Evolutionary conservation across 2,329 filamentous ascomycete genomes (phyloP), one percentile per base, ranked within the genome.

Genomic region (Colletotrichum tamarilloi): DNA sequence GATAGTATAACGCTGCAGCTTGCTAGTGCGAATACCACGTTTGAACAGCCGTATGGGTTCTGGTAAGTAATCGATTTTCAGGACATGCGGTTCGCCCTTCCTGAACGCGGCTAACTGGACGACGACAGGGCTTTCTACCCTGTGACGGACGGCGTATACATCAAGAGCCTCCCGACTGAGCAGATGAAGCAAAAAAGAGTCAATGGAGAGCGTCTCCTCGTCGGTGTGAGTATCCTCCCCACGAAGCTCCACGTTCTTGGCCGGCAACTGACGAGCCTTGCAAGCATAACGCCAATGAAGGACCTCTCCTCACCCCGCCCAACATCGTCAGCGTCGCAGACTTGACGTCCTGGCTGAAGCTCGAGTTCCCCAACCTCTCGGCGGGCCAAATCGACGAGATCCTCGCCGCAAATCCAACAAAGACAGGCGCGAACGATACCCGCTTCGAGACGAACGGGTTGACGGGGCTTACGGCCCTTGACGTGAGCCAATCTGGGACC

Each of bases 281-380:
- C 12, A 7, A 72, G 68, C 76, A 87, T 77, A 88, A 87, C 69
- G 86, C 86, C 3, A 85, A 90, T 75, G 88, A 90, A 81, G 87
- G 85, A 4, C 77, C 81, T 9, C 71, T 74, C 1, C 89, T 89
- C 74, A 83, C 83, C 3, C 84, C 84, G 0, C 82, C 83, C 46
- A 82, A 83, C 55, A 85, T 89, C 53, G 80, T 77, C 4, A 86
- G 83, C 0, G 80, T 83, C 24, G 76, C 77, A 0, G 80, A 81
- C 35, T 81, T 90, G 19, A 68, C 80, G 0, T 67, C 76, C 7
- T 88, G 83, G 77, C 75, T 90, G 4, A 75, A 76, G 11, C 63
- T 65, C 8, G 60, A 71, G 2, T 68, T 82, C 57, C 77, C 79
- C 4, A 71, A 69, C 30, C 72, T 78, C 8, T 67, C 68, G 22